Percentiles rank a stretch among this genome's conserved stretches.
Conservation (phyloP, 495 filamentous ascomycete genomes). For the Hypoxylon fuscum region DNA sequence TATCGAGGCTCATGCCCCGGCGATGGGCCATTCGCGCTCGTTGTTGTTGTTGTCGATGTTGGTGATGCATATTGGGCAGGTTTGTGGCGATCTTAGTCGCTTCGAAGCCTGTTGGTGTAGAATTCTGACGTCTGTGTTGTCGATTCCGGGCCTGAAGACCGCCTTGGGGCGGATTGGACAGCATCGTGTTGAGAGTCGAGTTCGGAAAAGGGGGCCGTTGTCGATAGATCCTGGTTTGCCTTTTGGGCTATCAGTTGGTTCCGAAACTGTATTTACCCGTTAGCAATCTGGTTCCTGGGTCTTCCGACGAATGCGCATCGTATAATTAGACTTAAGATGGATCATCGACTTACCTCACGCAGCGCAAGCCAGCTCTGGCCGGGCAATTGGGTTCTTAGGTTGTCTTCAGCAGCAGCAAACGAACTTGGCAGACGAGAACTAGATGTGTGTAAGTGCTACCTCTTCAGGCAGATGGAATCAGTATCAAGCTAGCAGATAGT, state of each 20-base stretch:
- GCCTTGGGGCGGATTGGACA: slow-evolving; percentile 70
- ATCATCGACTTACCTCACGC: slow-evolving; percentile 68
- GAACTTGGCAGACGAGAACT: slow-evolving; percentile 49
- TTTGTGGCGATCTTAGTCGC: slow-evolving; percentile 67
- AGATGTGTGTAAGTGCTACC: slow-evolving; percentile 39
- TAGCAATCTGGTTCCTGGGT: slow-evolving; percentile 30
- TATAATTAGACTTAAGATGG: slow-evolving; percentile 8
- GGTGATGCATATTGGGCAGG: slow-evolving; percentile 61
- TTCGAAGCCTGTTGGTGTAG: slow-evolving; percentile 80
- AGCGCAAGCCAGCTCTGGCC: slow-evolving; percentile 76
- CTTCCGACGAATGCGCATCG: background rate
- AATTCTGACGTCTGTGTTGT: slow-evolving; percentile 87
- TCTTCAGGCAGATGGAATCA: slow-evolving; percentile 28
- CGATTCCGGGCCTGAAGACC: slow-evolving; percentile 74
- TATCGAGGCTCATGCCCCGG: slow-evolving; percentile 83
- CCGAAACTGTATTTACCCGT: slow-evolving; percentile 58
- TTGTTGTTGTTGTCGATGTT: slow-evolving; percentile 51
- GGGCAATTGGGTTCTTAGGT: slow-evolving; percentile 57
- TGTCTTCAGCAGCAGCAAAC: slow-evolving; percentile 54
- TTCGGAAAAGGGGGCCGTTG: slow-evolving; percentile 61
- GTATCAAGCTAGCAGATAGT: slow-evolving; percentile 15
- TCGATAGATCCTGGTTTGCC: slow-evolving; percentile 54
- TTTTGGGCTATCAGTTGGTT: slow-evolving; percentile 60
- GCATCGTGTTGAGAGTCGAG: slow-evolving; percentile 74
- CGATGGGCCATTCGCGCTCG: slow-evolving; percentile 66